Percentiles rank a stretch among this genome's conserved stretches.
These are phyloP conservation scores for Fusarium nodosum DNA, from an alignment of 2,329 filamentous ascomycete species.

Conservation along the genomic window DNA sequence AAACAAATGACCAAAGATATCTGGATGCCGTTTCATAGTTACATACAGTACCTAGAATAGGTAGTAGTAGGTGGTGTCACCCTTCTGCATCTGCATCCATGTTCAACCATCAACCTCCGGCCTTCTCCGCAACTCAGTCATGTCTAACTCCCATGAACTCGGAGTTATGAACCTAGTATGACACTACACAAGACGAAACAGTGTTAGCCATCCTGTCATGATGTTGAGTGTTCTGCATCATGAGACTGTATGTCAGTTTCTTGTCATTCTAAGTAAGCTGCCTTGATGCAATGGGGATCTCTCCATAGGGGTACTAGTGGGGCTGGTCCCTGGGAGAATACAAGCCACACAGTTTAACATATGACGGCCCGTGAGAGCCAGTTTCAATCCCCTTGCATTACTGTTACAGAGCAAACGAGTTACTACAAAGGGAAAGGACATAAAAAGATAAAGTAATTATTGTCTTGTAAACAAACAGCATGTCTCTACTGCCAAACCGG, in stretches of 20 bases:
- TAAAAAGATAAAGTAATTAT: background rate
- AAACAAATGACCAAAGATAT: background rate
- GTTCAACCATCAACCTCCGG: constrained; percentile 4
- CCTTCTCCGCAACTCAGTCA: constrained; percentile 25
- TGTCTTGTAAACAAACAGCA: background rate
- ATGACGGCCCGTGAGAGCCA: background rate
- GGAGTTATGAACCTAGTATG: background rate
- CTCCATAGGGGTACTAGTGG: constrained; percentile 17
- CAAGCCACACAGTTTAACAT: background rate
- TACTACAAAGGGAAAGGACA: background rate
- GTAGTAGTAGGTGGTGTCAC: background rate
- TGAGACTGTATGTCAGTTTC: background rate
- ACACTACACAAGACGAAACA: background rate
- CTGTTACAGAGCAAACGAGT: no score
- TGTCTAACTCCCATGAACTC: background rate
- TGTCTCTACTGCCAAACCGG: background rate
- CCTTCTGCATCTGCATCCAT: background rate
- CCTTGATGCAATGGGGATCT: constrained; percentile 6
- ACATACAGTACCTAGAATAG: background rate
- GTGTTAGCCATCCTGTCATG: background rate
- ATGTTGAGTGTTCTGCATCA: background rate
- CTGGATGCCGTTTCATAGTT: background rate
- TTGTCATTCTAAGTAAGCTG: background rate
- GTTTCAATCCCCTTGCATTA: background rate
- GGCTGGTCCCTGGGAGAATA: constrained; percentile 8